Evolutionary conservation across 2,329 filamentous ascomycete species (phyloP).

Genomic region (Polychaeton citri): DNA sequence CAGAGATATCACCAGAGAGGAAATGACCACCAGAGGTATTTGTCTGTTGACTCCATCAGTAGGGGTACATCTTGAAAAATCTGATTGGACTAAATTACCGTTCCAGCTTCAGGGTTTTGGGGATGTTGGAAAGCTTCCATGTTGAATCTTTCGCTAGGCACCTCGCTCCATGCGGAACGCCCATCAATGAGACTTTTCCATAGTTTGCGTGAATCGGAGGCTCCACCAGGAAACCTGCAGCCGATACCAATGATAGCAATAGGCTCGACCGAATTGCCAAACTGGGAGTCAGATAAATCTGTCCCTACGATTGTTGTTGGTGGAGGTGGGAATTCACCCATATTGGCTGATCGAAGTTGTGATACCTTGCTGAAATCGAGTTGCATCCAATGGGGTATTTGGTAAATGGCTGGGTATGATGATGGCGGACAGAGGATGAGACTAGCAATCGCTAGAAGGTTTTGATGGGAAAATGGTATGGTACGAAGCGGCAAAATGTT

Average conservation of each 20-base stretch:
- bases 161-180: background rate
- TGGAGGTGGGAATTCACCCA: too few relatives aligned
- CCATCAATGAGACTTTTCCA: slow-evolving; percentile 6
- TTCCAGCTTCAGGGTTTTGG: background rate
- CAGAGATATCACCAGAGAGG: too few relatives aligned
- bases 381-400: background rate
- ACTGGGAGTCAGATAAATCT: too few relatives aligned
- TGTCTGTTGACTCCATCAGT: background rate
- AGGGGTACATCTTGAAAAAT: background rate
- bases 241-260: slow-evolving; percentile 33
- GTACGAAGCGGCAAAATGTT: too few relatives aligned
- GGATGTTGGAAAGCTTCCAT: background rate
- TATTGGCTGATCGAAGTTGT: too few relatives aligned
- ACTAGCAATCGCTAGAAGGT: too few relatives aligned
- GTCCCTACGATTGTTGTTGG: too few relatives aligned
- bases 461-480: too few relatives aligned
- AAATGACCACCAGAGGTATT: too few relatives aligned
- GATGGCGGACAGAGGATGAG: too few relatives aligned
- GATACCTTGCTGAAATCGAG: too few relatives aligned
- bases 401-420: too few relatives aligned
- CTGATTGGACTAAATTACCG: background rate
- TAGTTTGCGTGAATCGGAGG: slow-evolving; percentile 3
- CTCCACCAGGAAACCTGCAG: slow-evolving; percentile 20
- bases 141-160: background rate
- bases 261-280: slow-evolving; percentile 18